Evolutionary conservation across 352 stramenopile genomes (phyloP), one percentile per base, ranked within the genome.

Genomic region (Elongisporangium anandrum): DNA sequence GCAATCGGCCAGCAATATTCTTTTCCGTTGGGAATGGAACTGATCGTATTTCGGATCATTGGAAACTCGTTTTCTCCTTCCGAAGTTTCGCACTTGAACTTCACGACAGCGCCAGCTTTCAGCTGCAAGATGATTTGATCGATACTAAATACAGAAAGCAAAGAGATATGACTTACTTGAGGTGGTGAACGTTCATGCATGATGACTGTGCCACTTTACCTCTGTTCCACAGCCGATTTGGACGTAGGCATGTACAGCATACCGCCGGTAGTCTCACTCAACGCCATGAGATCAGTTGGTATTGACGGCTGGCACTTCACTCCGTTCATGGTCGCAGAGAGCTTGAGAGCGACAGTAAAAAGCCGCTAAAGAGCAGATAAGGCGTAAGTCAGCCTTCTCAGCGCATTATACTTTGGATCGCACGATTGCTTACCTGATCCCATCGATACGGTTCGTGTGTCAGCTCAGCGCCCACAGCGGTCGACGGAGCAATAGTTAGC

Each of bases 1-100:
- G 87, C 77, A 26, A 96, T 71, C 2, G 87, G 87, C 87, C 87
- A 96, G 55, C 65, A 78, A 51, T 88, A 96, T 61, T 96, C 87
- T 24, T 87, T 90, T n/a, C 73, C 75, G 29, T 51, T 92, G 4
- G 76, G 72, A n/a, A 92, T 76, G 0, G 84, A 79, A 15, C 76
- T 81, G 52, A 95, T 79, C 24, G 79, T 83, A 63, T 92, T 95
- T 22, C 81, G 82, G 13, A 70, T 75, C 0, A 65, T 54, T 0
- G 71, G 70, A 29, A 73, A 80, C n/a, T 88, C 82, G 3, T 56
- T 52, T 29, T 89, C 78, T 8, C 68, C 64, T 0, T 90, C 77
- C 15, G 59, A 57, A 0, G 68, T 56, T 9, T 95, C 84, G 50
- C 79, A 90, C 24, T 83, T 83, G 57, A 95, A 84, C 58, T 94